phyloP scores from a whole-genome alignment of 2,329 filamentous ascomycete genomes.

The Basipetospora sp. region DNA sequence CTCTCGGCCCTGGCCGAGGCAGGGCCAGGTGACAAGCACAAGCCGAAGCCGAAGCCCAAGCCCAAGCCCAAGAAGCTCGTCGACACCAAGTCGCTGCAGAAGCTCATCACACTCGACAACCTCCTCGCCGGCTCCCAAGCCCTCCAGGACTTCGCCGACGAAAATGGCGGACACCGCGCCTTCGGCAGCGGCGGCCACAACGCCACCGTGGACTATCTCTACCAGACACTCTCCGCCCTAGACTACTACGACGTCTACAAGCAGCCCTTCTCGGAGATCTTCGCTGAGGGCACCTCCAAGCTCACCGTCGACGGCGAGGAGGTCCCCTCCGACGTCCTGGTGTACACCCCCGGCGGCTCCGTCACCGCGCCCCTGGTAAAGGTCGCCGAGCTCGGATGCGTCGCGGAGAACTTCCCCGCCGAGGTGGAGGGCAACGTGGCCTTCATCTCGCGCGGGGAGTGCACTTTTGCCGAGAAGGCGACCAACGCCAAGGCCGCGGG shows the following conservation, averaged over 20 bases:
- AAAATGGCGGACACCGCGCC: constrained; percentile 26
- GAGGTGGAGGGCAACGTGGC: constrained; percentile 40
- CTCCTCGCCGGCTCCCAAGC: constrained; percentile 29
- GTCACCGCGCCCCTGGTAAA: constrained; percentile 27
- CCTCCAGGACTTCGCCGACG: constrained; percentile 29
- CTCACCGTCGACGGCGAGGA: constrained; percentile 17
- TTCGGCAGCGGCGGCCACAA: constrained; percentile 32
- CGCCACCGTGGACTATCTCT: constrained; percentile 30
- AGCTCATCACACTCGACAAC: constrained; percentile 23
- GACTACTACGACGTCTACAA: constrained; percentile 29
- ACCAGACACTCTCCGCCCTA: constrained; percentile 22
- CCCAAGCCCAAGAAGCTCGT: constrained; percentile 17
- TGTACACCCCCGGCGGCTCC: constrained; percentile 36
- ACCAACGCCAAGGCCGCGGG: constrained; percentile 40
- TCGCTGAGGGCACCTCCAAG: constrained; percentile 17
- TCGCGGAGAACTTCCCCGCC: constrained; percentile 35
- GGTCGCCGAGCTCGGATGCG: constrained; percentile 39
- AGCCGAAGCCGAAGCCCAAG: constrained; percentile 5
- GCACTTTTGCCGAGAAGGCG: constrained; percentile 44
- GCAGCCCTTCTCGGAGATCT: constrained; percentile 29
- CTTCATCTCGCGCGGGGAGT: constrained; percentile 43
- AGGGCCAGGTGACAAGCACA: constrained; percentile 1
- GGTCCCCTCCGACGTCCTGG: constrained; percentile 19
- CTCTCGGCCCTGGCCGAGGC: constrained; percentile 13
- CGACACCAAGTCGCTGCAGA: constrained; percentile 23